These are phyloP conservation scores for Diaporthe helianthi DNA, from an alignment of 2,329 filamentous ascomycete genomes.

Conservation along the genomic window DNA sequence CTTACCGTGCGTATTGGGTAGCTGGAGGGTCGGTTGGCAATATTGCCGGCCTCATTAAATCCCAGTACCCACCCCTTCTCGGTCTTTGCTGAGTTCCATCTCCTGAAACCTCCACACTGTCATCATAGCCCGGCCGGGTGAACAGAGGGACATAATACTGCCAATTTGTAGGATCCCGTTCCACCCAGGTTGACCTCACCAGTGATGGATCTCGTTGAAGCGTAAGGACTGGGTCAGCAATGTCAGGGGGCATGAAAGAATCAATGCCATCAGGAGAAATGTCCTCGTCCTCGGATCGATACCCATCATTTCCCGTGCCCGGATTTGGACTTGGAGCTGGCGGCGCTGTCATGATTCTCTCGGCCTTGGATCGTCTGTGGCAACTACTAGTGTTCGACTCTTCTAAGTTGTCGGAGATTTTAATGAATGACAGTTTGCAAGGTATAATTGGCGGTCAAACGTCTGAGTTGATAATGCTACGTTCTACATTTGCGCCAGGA, in stretches of 20 bases:
- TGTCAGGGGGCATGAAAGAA: too few species aligned
- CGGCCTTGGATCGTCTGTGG: too few species aligned
- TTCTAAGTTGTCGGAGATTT: neutral
- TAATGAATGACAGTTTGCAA: neutral
- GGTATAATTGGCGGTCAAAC: neutral
- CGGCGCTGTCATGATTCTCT: neutral
- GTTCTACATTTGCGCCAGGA: neutral
- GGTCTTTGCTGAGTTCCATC: neutral
- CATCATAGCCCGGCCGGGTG: neutral
- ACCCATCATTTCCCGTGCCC: neutral
- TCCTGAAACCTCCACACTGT: neutral
- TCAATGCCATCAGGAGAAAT: neutral
- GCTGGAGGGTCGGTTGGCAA: neutral
- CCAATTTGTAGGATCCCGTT: neutral
- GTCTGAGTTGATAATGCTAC: neutral
- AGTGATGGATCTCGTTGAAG: neutral
- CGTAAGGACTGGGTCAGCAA: neutral
- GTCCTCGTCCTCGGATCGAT: neutral
- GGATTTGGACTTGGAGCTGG: too few species aligned
- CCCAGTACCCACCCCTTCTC: neutral
- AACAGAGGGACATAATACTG: neutral
- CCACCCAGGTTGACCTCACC: neutral
- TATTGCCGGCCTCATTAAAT: neutral
- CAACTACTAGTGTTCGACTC: neutral
- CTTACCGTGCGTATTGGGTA: neutral